Conservation (phyloP, 106 monocot species). For the Gastrodia elata region DNA sequence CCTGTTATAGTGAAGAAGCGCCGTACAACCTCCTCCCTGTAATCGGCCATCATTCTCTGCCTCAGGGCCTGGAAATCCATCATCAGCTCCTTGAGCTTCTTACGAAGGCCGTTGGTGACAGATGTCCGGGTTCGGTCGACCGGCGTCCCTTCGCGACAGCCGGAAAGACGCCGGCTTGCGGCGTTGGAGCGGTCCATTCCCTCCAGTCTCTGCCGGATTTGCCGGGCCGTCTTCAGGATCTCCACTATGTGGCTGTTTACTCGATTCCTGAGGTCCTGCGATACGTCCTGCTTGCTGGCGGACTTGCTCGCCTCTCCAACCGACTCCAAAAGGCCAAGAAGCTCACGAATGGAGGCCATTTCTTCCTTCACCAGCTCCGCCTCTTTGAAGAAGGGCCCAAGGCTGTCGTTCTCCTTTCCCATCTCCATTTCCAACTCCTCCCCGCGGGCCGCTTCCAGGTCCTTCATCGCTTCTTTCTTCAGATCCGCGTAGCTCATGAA, state of each 20-base stretch:
- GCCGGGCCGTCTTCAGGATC: conserved; percentile 42
- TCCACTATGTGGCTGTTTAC: conserved; percentile 41
- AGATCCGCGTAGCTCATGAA: conserved; percentile 40
- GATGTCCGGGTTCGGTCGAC: conserved; percentile 54
- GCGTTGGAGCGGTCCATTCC: conserved; percentile 58
- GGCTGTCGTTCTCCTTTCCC: conserved; percentile 20
- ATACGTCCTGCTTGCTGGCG: conserved; percentile 28
- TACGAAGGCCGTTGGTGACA: conserved; percentile 49
- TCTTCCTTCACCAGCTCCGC: conserved; percentile 36
- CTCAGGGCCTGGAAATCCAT: conserved; percentile 52
- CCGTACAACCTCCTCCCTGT: conserved; percentile 59
- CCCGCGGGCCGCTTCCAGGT: conserved; percentile 18
- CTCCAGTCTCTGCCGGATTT: conserved; percentile 38
- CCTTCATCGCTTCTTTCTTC: conserved; percentile 49
- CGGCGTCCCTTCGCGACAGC: conserved; percentile 43
- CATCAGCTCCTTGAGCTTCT: conserved; percentile 63
- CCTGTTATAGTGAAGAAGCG: conserved; percentile 61
- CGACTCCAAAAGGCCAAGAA: conserved; percentile 25
- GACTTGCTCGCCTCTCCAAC: conserved; percentile 40
- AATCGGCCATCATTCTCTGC: conserved; percentile 48
- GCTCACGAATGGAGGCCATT: conserved; percentile 36
- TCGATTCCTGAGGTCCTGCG: conserved; percentile 33
- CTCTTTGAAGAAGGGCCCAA: conserved; percentile 37
- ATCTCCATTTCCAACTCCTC: conserved; percentile 5
- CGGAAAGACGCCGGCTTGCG: conserved; percentile 35